Conservation (phyloP, 352 stramenopile genomes). For the Pythium scleroteichum region DNA sequence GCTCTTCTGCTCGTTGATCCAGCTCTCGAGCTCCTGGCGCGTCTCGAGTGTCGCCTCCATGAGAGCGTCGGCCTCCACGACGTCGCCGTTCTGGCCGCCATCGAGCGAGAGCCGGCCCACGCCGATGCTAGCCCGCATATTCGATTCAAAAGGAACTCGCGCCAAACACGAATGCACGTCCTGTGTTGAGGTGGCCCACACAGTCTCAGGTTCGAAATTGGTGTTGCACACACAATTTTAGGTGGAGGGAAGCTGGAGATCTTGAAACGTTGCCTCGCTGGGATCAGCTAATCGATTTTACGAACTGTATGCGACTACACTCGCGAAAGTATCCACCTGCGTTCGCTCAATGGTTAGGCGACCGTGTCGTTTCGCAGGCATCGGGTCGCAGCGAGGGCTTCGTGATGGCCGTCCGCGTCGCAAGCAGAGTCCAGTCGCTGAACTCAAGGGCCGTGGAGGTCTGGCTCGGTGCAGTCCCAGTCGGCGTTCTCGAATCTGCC, state of each 20-base stretch:
- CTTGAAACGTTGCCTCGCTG: too few species aligned
- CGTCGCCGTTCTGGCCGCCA: neutral
- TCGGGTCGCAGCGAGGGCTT: too few species aligned
- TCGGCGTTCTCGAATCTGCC: too few species aligned
- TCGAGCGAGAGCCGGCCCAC: constrained; percentile 9
- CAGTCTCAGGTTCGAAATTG: too few species aligned
- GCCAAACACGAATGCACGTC: neutral
- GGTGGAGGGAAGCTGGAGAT: too few species aligned
- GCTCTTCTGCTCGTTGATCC: constrained; percentile 28
- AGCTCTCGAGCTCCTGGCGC: constrained; percentile 29
- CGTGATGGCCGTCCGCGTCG: neutral
- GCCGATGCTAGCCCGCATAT: constrained; percentile 11
- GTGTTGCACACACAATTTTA: too few species aligned
- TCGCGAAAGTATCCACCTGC: too few species aligned
- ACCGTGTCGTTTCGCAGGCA: too few species aligned
- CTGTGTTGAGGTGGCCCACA: neutral
- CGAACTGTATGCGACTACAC: too few species aligned
- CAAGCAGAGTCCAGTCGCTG: neutral
- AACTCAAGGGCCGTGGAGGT: too few species aligned
- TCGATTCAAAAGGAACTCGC: neutral
- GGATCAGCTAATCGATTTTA: neutral
- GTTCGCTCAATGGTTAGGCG: too few species aligned
- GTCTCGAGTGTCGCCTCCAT: constrained; percentile 25
- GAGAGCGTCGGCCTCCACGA: constrained; percentile 23
- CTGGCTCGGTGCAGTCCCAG: too few species aligned